Conservation (phyloP, 306 rosid genomes). For the Sesbania bispinosa region DNA sequence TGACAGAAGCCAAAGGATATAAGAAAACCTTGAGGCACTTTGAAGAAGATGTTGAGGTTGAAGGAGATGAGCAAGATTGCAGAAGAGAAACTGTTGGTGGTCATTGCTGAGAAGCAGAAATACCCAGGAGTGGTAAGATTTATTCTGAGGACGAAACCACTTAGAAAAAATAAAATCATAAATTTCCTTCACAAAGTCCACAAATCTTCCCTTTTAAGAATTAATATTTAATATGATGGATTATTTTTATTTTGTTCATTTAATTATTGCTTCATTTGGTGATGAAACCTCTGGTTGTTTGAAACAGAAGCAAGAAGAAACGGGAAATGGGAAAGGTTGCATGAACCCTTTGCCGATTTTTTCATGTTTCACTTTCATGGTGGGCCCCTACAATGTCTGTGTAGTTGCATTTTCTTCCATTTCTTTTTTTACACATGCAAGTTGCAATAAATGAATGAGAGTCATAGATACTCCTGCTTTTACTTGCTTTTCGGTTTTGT, state of each 20-base stretch:
- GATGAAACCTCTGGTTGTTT: slow-evolving; percentile 16
- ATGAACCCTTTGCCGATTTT: slow-evolving; percentile 32
- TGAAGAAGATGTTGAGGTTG: background rate
- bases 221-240: background rate
- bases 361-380: background rate
- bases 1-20: background rate
- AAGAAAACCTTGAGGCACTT: background rate
- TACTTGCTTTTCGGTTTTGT: too few relatives aligned
- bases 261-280: background rate
- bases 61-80: too few relatives aligned
- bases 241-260: background rate
- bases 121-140: background rate
- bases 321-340: slow-evolving; percentile 35
- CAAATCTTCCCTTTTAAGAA: background rate
- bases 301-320: slow-evolving; percentile 21
- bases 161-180: background rate
- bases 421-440: background rate
- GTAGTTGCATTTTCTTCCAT: background rate
- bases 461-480: background rate
- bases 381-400: slow-evolving; percentile 18
- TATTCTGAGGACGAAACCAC: slow-evolving; percentile 19
- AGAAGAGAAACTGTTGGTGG: background rate
- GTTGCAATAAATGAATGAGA: background rate
- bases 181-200: background rate
- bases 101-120: slow-evolving; percentile 18